Evolutionary conservation across 202 grass and related monocot genomes (phyloP), one percentile per base, ranked within the genome.

Genomic region (Digitaria exilis): DNA sequence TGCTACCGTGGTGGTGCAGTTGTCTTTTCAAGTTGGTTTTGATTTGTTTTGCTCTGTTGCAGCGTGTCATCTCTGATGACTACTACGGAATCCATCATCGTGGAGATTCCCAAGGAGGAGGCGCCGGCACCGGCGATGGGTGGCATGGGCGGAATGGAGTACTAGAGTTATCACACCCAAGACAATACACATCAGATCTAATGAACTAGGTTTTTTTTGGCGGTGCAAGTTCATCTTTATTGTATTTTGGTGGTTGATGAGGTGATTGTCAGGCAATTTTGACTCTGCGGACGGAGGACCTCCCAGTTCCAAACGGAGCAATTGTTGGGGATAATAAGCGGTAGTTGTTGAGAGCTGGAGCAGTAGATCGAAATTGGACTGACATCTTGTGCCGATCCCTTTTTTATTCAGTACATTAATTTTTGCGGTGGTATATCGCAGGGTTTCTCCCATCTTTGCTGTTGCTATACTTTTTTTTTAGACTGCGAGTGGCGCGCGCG

Each of bases 51-150:
- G 18, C 5, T 17, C 29, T 34, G 26, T 60, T 87, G 85, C 89
- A 98, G 96, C 28, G 96, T 98, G 71, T 95, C 96, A 6, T 98
- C 96, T 4, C 77, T 98, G 73, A 95, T 98, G 96, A 98, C 96
- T 25, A 95, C 96, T 9, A 98, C 96, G 3, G 96, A 98, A 54
- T 82, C 96, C 25, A 83, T 98, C 75, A 82, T 98, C 19, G 93
- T 95, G 24, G 96, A 98, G 86, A 65, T 81, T 7, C 96, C 96
- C 1, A 98, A 95, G 91, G 94, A 96, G 73, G 92, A 93, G 70
- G 83, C 62, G 1, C 89, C 96, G 17, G 82, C 90, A 2, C 87
- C 96, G n/a, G 69, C 90, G 4, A 95, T 94, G 92, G 91, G 89
- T 2, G 90, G 92, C 79, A 95, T 95, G 92, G 90, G 93, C 63